Evolutionary conservation across 768 basidiomycete genomes (phyloP).

Genomic region (Tricholoma furcatifolium): DNA sequence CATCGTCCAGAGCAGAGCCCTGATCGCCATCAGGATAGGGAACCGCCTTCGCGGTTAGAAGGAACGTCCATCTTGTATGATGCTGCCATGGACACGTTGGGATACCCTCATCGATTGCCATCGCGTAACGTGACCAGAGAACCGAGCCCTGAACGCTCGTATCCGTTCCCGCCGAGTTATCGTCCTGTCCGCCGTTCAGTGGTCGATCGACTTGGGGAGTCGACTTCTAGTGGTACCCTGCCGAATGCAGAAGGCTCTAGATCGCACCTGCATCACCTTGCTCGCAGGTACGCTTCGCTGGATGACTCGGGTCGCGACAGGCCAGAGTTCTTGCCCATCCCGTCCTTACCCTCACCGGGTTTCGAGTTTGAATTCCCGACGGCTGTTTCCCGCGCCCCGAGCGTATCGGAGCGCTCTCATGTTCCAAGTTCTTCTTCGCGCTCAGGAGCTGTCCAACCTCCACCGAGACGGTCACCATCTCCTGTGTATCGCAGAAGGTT

Average conservation of each 20-base stretch:
- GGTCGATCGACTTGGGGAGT: not conserved
- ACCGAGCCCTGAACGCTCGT: not conserved
- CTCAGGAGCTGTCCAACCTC: not conserved
- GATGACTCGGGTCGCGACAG: not conserved
- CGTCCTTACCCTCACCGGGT: constrained; percentile 24
- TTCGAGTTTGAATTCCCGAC: constrained; percentile 19
- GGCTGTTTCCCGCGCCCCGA: not conserved
- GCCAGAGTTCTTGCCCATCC: constrained; percentile 13
- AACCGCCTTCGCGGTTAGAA: too few species aligned
- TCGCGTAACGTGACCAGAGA: not conserved
- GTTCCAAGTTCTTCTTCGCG: not conserved
- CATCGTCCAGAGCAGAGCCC: not conserved
- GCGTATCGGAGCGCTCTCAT: not conserved
- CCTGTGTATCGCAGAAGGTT: constrained; percentile 1
- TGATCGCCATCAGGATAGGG: not conserved
- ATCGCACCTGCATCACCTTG: too few species aligned
- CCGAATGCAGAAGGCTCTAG: too few species aligned
- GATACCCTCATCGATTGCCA: not conserved
- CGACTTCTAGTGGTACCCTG: not conserved
- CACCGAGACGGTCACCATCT: constrained; percentile 8
- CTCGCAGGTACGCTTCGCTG: too few species aligned
- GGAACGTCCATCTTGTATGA: not conserved
- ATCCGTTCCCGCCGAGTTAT: not conserved
- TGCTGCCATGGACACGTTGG: not conserved
- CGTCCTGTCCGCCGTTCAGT: not conserved